Percentiles rank a stretch among this genome's conserved stretches.
Conservation (phyloP, 306 rosid species). For the Cicer yamashitae region DNA sequence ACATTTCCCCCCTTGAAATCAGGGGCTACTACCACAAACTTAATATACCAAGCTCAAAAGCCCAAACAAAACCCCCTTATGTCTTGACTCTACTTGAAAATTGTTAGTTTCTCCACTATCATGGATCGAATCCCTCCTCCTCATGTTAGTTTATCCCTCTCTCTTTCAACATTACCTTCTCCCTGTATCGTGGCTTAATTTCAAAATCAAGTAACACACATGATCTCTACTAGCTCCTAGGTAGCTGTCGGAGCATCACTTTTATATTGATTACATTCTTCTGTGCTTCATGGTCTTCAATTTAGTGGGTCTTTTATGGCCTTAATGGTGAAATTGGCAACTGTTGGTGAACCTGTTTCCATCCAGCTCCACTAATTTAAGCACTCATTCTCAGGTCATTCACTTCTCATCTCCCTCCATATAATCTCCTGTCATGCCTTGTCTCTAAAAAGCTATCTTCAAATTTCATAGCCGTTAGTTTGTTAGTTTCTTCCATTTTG, state of each 20-base stretch:
- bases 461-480: no score
- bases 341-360: no score
- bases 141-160: neutral
- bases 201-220: neutral
- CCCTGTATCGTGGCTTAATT: neutral
- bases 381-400: no score
- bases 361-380: no score
- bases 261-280: neutral
- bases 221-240: neutral
- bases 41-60: neutral
- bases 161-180: neutral
- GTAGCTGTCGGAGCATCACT: neutral
- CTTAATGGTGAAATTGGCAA: neutral
- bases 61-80: neutral
- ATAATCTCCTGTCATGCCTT: no score
- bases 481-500: no score
- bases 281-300: neutral
- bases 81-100: neutral
- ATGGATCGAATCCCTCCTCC: neutral
- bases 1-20: neutral
- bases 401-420: no score
- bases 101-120: neutral
- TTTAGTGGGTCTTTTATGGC: conserved; percentile 2
- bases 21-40: neutral
- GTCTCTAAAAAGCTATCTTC: no score